Percentiles rank a stretch among this genome's conserved stretches.
These are phyloP conservation scores for Talaromyces trachyspermus DNA, from an alignment of 495 filamentous ascomycete species.

Conservation along the genomic window DNA sequence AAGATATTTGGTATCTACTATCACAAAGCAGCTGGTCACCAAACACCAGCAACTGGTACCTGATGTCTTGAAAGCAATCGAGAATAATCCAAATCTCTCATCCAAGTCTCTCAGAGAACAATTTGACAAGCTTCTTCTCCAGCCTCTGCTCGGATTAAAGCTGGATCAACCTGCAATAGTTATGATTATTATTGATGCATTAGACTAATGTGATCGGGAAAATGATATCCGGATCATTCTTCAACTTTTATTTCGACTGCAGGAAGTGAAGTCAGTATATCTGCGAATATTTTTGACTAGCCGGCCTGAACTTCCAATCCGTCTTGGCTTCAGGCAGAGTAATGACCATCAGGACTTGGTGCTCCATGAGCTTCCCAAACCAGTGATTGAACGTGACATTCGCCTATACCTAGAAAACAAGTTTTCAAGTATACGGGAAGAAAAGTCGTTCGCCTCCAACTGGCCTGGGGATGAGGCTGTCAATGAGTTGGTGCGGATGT, in stretches of 20 bases:
- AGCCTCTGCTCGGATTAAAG: conserved; percentile 21
- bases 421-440: conserved; percentile 17
- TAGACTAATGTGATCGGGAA: conserved; percentile 45
- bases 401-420: conserved; percentile 16
- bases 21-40: no score
- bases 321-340: conserved; percentile 22
- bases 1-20: no score
- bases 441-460: conserved; percentile 11
- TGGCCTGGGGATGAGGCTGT: conserved; percentile 32
- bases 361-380: conserved; percentile 19
- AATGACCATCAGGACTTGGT: conserved; percentile 17
- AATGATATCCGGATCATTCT: conserved; percentile 33
- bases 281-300: conserved; percentile 33
- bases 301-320: conserved; percentile 38
- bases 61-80: conserved; percentile 29
- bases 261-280: conserved; percentile 13
- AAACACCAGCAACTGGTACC: no score
- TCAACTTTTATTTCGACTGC: conserved; percentile 20
- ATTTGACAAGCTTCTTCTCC: conserved; percentile 42
- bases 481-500: conserved; percentile 11
- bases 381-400: conserved; percentile 24
- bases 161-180: conserved; percentile 9
- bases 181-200: conserved; percentile 43
- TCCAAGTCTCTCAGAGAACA: conserved; percentile 34
- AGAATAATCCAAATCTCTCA: conserved; percentile 25